Conservation (phyloP, 441 rosid genomes). For the Adansonia madagascariensis region DNA sequence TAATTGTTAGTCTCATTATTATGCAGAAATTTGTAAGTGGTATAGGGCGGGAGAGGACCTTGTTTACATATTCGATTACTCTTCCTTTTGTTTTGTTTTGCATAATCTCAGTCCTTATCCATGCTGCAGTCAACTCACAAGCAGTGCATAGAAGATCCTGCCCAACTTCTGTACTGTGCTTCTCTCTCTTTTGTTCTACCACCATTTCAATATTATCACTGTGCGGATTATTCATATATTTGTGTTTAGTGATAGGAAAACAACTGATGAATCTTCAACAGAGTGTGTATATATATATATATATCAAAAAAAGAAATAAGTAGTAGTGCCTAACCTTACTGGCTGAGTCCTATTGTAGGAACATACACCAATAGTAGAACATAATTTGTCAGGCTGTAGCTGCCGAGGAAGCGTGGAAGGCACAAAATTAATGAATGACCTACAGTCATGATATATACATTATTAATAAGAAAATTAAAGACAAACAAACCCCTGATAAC, state of each 20-base stretch:
- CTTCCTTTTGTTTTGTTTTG: conserved; percentile 54
- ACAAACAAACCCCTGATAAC: conserved; percentile 45
- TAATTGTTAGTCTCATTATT: conserved; percentile 9
- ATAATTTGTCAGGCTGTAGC: conserved; percentile 36
- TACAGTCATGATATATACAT: background rate
- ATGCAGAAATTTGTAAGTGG: background rate
- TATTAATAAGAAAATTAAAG: conserved; percentile 15
- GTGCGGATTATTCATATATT: background rate
- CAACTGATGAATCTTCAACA: background rate
- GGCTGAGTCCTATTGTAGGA: conserved; percentile 16
- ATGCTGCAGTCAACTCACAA: conserved; percentile 65
- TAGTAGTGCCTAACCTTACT: conserved; percentile 27
- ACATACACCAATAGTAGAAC: conserved; percentile 35
- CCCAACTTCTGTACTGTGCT: background rate
- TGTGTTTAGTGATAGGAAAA: background rate
- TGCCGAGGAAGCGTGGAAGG: conserved; percentile 9
- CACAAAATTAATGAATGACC: background rate
- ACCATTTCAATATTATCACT: conserved; percentile 19
- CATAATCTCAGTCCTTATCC: conserved; percentile 56
- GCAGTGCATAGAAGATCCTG: conserved; percentile 42
- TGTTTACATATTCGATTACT: conserved; percentile 55
- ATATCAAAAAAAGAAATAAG: background rate
- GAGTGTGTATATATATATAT: background rate
- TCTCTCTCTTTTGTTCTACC: conserved; percentile 17
- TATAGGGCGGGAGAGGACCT: conserved; percentile 39